Evolutionary conservation across 2,329 filamentous ascomycete genomes (phyloP), one percentile per base, ranked within the genome.

Genomic region (Atkinsonella texensis): DNA sequence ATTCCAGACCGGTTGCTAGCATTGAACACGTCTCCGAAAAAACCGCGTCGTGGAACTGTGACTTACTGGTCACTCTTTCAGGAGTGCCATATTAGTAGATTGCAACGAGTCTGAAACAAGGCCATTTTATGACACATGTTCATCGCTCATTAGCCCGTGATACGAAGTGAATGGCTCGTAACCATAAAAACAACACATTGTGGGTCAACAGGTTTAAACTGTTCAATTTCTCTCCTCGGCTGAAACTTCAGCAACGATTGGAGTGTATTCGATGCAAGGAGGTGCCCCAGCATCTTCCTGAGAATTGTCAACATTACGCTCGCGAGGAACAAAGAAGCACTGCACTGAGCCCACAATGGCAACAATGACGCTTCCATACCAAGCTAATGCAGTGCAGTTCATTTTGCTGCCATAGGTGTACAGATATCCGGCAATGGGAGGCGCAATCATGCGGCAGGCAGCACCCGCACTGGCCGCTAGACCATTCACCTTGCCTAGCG

Each of bases 391-490:
- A 1, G 80, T 80, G 62, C 76, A 83, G 59, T 80, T 73, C 45
- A 78, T 70, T 56, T 70, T 74, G 57, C 74, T 76, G 20, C 81
- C 80, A n/a, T 78, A 61, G 0, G 77, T 74, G 63, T 84, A 85
- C 3, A 85, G 65, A 55, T 76, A 82, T 2, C 82, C 82, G 2
- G 80, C 77, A 15, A 85, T 63, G 0, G 82, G 82, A 6, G 83
- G 83, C 0, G 83, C 81, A 11, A 85, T 68, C 65, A 85, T 87
- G 52, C 84, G 74, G 59, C 80, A 85, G 7, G 78, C 80, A 7
- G 81, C 81, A 28, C 80, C 80, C 2, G 79, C 81, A 52, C 79
- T 83, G 48, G 82, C 81, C 20, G 81, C 80, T 43, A 85, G 65
- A 4, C 82, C 82, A 54, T 85, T 85, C 58, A 85, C 77, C 58